These are phyloP conservation scores for Fusarium sp. DNA, from an alignment of 2,329 filamentous ascomycete species.

Conservation along the genomic window DNA sequence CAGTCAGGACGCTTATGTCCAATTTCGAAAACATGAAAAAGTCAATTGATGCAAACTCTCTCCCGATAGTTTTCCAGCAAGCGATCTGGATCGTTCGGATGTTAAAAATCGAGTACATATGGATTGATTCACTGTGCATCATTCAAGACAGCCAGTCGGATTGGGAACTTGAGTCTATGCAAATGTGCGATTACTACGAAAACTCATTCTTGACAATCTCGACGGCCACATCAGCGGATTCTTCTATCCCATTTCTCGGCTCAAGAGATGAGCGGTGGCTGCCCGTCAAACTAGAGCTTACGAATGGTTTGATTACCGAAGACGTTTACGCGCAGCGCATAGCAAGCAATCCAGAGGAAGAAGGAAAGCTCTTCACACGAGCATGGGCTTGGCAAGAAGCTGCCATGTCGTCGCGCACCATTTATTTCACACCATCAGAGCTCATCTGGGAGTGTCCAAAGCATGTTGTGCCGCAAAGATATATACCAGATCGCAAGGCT, in stretches of 20 bases:
- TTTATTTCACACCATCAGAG: neutral
- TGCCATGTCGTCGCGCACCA: neutral
- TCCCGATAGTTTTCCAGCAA: neutral
- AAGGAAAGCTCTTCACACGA: neutral
- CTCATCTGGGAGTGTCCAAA: neutral
- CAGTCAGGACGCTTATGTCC: accelerated
- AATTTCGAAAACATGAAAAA: neutral
- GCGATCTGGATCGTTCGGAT: accelerated
- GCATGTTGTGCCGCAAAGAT: neutral
- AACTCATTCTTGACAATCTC: neutral
- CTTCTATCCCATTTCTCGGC: neutral
- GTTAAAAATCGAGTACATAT: neutral
- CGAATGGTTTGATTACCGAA: accelerated
- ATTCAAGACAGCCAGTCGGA: neutral
- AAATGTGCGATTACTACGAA: neutral
- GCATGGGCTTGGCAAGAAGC: conserved; percentile 4
- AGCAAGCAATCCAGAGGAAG: neutral
- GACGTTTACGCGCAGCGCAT: neutral
- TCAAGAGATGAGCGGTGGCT: neutral
- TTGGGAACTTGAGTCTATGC: neutral
- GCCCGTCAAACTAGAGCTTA: neutral
- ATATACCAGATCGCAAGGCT: neutral
- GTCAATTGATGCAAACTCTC: accelerated
- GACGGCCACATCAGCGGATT: neutral
- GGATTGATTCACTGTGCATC: neutral